phyloP scores from a whole-genome alignment of 1,139 yeast genomes.

The Yamadazyma sp. region DNA sequence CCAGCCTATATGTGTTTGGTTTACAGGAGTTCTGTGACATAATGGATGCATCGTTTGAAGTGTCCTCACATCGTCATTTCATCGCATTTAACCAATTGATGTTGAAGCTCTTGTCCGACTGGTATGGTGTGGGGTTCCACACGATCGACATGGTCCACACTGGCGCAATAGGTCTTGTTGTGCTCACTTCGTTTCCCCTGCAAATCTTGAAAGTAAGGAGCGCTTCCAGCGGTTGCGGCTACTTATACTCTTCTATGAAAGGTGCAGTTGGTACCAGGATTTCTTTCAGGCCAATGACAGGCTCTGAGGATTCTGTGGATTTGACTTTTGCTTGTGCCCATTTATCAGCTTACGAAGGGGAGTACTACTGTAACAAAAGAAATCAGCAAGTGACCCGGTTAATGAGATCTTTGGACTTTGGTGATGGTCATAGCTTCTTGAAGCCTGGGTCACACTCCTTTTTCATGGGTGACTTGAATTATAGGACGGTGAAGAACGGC shows the following conservation, averaged over 20 bases:
- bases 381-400: conserved; percentile 52
- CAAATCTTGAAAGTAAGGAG: conserved; percentile 27
- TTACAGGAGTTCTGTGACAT: conserved; percentile 74
- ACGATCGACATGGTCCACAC: conserved; percentile 46
- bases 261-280: conserved; percentile 71
- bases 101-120: conserved; percentile 35
- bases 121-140: conserved; percentile 38
- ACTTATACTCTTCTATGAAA: conserved; percentile 61
- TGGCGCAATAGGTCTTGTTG: conserved; percentile 68
- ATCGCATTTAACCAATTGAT: conserved; percentile 41
- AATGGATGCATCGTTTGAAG: conserved; percentile 57
- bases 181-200: conserved; percentile 48
- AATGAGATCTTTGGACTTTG: conserved; percentile 56
- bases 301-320: conserved; percentile 22
- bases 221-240: conserved; percentile 54
- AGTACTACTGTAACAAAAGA: conserved; percentile 43
- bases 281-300: conserved; percentile 25
- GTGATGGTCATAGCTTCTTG: conserved; percentile 58
- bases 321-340: conserved; percentile 71
- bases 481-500: conserved; percentile 51
- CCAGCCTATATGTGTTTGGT: conserved; percentile 61
- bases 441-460: conserved; percentile 62
- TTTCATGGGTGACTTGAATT: conserved; percentile 82
- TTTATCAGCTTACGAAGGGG: conserved; percentile 76
- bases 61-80: conserved; percentile 37